Conservation (phyloP, 345 rosid species). For the Syzygium oleosum region DNA sequence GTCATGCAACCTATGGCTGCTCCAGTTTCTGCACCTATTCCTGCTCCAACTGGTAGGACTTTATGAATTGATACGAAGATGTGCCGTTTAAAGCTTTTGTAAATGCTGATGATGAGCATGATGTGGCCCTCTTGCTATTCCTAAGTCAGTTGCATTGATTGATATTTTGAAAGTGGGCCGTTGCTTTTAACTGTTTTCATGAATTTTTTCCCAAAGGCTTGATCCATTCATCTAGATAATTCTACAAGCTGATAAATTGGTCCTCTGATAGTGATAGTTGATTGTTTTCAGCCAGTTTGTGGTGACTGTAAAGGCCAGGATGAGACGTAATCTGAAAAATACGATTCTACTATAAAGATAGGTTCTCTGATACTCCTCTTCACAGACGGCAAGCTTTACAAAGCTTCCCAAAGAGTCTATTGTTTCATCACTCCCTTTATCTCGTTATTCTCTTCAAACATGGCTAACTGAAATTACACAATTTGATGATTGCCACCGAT, state of each 20-base stretch:
- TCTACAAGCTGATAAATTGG: not conserved
- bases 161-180: not conserved
- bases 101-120: not conserved
- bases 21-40: conserved; percentile 37
- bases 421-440: not conserved
- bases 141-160: not conserved
- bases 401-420: not conserved
- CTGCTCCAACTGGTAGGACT: conserved; percentile 49
- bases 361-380: not conserved
- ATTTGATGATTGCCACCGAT: not conserved
- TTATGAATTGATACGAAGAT: not conserved
- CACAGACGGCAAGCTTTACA: not conserved
- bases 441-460: not conserved
- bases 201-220: not conserved
- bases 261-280: not conserved
- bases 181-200: not conserved
- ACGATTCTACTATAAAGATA: not conserved
- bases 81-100: not conserved
- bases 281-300: not conserved
- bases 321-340: not conserved
- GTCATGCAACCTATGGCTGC: conserved; percentile 47
- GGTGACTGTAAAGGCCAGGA: not conserved
- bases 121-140: not conserved
- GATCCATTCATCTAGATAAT: not conserved
- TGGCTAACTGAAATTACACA: not conserved